Base-by-base conservation (phyloP, 2,329 filamentous ascomycete species). In the Nemania bipapillata region DNA sequence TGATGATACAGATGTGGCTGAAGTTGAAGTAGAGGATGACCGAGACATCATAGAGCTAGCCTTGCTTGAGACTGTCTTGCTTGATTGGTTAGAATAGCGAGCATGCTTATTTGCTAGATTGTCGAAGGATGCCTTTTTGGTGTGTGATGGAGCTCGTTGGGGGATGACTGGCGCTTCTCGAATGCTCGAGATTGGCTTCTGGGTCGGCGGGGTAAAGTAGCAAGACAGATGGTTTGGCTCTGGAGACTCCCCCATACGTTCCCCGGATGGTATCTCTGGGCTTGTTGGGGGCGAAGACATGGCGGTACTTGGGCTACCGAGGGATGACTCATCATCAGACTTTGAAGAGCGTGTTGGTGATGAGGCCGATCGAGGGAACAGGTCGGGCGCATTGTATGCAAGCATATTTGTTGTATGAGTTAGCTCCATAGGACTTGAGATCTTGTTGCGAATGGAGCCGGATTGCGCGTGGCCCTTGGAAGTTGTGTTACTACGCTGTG, bases 381-480 rank as follows among this genome's bases (percentile, higher is more conserved):
- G 90, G 78, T 97, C 92, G 58, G 95, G 95, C 9, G 96, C 94
- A 78, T 95, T 95, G 86, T 97, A 97, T 7, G 93, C 94, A 63
- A 97, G 90, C 87, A 96, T 93, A 81, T 98, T 99, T 74, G 96
- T 98, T 4, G 95, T 97, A 68, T 96, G 96, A 56, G 97, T 85
- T 71, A 99, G 86, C 80, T 94, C 90, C 61, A 97, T 86, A 0
- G 96, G 96, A 2, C 86, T 89, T 1, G 96, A 99, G 78, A 99
- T 99, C 83, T 94, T 90, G 78, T 86, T 80, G 67, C 91, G 87
- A 73, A 89, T 83, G 62, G 77, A 85, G 80, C 77, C 81, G 72
- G 73, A 73, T 77, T 72, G 72, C 75, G 74, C 66, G 78, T 78
- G 68, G 80, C 83, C 78, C 85, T 86, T 75, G 81, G 73, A 42